Conservation (phyloP, 495 filamentous ascomycete species). For the Penicillium canescens region DNA sequence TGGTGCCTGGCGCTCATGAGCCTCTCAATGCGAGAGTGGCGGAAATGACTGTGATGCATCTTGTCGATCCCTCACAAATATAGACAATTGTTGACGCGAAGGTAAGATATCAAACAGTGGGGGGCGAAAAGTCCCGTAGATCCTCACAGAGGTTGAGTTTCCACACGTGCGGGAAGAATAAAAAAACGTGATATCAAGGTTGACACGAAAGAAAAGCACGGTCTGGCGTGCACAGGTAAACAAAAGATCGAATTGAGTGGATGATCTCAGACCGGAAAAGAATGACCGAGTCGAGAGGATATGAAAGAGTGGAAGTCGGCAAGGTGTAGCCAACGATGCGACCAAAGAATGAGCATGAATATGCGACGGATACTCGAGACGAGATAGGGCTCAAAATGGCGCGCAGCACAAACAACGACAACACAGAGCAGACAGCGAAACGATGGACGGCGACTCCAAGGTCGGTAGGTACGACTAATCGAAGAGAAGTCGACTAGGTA, state of each 20-base stretch:
- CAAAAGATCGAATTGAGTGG: slow-evolving; percentile 3
- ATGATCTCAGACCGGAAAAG: not conserved
- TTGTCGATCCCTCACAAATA: slow-evolving; percentile 1
- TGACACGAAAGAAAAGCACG: slow-evolving; percentile 13
- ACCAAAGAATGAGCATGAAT: slow-evolving; percentile 7
- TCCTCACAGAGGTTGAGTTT: slow-evolving; percentile 25
- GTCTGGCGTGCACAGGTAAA: slow-evolving; percentile 17
- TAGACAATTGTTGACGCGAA: not conserved
- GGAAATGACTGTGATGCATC: slow-evolving; percentile 26
- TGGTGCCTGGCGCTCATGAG: slow-evolving; percentile 17
- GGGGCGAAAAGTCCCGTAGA: slow-evolving; percentile 1
- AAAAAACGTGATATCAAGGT: not conserved
- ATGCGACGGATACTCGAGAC: not conserved
- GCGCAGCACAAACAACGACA: too few relatives aligned
- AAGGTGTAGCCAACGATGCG: slow-evolving; percentile 1
- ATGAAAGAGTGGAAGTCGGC: slow-evolving; percentile 20
- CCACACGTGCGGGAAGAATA: slow-evolving; percentile 2
- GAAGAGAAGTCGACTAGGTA: too few relatives aligned
- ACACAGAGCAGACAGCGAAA: not conserved
- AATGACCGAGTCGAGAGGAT: slow-evolving; percentile 2
- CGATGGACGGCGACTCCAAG: too few relatives aligned
- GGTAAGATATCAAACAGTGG: not conserved
- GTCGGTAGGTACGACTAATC: too few relatives aligned
- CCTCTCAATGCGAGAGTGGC: slow-evolving; percentile 21
- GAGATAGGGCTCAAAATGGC: too few relatives aligned